These are phyloP conservation scores for Umbelopsis isabellina DNA, from an alignment of 192 early-diverging fungal genomes.

Conservation along the genomic window DNA sequence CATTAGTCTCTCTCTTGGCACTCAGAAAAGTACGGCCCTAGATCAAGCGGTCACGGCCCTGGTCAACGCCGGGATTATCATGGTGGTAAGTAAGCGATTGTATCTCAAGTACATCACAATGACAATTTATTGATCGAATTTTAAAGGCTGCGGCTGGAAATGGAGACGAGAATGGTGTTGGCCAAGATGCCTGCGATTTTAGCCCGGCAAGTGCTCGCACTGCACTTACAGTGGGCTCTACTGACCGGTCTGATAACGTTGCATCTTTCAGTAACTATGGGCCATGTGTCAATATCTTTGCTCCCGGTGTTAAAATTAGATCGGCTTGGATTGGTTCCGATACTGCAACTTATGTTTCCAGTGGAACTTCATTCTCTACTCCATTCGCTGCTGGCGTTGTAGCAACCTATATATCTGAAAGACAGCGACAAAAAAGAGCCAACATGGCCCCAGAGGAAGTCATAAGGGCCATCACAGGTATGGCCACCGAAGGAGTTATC, in stretches of 20 bases:
- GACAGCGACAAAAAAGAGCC: background rate
- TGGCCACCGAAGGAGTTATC: conserved; percentile 2
- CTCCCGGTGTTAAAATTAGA: conserved; percentile 38
- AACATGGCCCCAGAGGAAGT: background rate
- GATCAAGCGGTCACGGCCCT: conserved; percentile 46
- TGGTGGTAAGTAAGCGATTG: conserved; percentile 29
- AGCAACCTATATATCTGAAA: conserved; percentile 22
- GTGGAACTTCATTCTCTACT: conserved; percentile 48
- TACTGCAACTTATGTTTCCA: conserved; percentile 7
- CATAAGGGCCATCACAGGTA: conserved; percentile 10
- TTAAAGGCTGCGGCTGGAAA: conserved; percentile 49
- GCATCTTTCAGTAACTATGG: conserved; percentile 56
- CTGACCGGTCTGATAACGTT: conserved; percentile 40
- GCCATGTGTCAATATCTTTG: conserved; percentile 55
- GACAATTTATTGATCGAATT: background rate
- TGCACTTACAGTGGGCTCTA: conserved; percentile 56
- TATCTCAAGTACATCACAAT: background rate
- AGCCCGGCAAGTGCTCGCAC: conserved; percentile 47
- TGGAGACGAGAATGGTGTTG: conserved; percentile 44
- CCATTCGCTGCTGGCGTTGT: conserved; percentile 41
- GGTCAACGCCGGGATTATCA: conserved; percentile 42
- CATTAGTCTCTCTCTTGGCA: conserved; percentile 48
- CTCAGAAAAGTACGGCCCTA: conserved; percentile 43
- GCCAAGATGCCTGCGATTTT: conserved; percentile 50
- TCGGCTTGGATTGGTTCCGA: conserved; percentile 23